These are phyloP conservation scores for Cyclotella kingstonii DNA, from an alignment of 108 stramenopile species.

Conservation along the genomic window DNA sequence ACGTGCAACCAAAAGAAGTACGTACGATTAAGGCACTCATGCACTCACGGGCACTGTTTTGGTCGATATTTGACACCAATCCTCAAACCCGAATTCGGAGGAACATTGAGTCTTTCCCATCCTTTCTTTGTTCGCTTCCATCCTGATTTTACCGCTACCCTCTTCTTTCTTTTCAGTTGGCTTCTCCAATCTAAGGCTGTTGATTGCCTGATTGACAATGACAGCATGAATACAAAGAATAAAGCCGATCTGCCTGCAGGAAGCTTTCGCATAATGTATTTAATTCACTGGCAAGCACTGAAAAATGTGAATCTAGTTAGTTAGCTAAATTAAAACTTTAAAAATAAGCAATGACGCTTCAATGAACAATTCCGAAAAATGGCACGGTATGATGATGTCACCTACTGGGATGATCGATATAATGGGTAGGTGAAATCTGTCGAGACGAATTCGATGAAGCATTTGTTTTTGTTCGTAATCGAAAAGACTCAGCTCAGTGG, in stretches of 20 bases:
- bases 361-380: background rate
- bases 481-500: background rate
- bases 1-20: background rate
- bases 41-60: slow-evolving; percentile 5
- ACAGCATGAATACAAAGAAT: background rate
- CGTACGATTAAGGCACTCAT: background rate
- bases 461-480: background rate
- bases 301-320: too few species aligned
- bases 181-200: slow-evolving; percentile 7
- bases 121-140: slow-evolving; percentile 17
- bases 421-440: slow-evolving; percentile 22
- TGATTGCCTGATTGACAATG: background rate
- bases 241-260: background rate
- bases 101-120: slow-evolving; percentile 20
- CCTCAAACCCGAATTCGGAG: slow-evolving; percentile 10
- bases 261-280: background rate
- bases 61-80: slow-evolving; percentile 30
- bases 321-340: background rate
- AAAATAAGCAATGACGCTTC: background rate
- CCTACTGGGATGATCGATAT: slow-evolving; percentile 73
- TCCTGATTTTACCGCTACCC: slow-evolving; percentile 22
- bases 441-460: background rate
- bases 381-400: slow-evolving; percentile 45
- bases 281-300: too few species aligned
- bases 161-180: slow-evolving; percentile 12